Evolutionary conservation across 148 eudicot genomes (phyloP), one percentile per base, ranked within the genome.

Genomic region (Salicornia ramosissima): DNA sequence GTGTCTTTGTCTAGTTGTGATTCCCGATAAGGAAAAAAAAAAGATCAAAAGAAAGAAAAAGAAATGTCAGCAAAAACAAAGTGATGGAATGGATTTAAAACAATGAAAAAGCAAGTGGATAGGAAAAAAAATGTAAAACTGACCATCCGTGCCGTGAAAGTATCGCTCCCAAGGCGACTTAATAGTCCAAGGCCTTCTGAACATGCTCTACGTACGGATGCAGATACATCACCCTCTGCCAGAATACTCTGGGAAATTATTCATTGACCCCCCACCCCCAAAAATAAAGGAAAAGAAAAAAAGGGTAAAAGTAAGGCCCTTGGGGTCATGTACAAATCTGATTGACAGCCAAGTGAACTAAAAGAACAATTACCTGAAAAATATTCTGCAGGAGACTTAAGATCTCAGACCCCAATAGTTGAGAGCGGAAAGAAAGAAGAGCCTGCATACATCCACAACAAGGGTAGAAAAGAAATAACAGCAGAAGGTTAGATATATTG

Each of bases 161-260:
- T 78, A 81, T 94, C 98, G 82, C 80, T 86, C 77, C 97, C 97
- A 43, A 94, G 90, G 68, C 98, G 90, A 74, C 95, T 90, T 80
- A 94, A 79, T 71, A 90, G 77, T 57, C 98, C 98, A 79, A 94
- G 96, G 64, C 97, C 96, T 88, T 94, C 98, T 55, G 96, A 81
- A 63, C 92, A 88, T 73, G 97, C 98, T 83, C 98, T 87, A 34
- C 98, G 96, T 72, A 88, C 83, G 58, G 96, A 84, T 76, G 92
- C 83, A 79, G 89, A 85, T 56, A 90, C 87, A 76, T 91, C 96
- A 65, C 98, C 98, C 78, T 88, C 98, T 58, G 89, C 86, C 77
- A 94, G 79, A 80, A 88, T 94, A 70, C 78, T 85, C 98, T 94
- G 86, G 34, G 68, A 80, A 66, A 19, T 42, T 42, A 65, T 77